A percentile compares a stretch with the other conserved stretches of the same genome.
These are phyloP conservation scores for Juglanconis sp. DNA, from an alignment of 2,329 filamentous ascomycete genomes.

Conservation along the genomic window DNA sequence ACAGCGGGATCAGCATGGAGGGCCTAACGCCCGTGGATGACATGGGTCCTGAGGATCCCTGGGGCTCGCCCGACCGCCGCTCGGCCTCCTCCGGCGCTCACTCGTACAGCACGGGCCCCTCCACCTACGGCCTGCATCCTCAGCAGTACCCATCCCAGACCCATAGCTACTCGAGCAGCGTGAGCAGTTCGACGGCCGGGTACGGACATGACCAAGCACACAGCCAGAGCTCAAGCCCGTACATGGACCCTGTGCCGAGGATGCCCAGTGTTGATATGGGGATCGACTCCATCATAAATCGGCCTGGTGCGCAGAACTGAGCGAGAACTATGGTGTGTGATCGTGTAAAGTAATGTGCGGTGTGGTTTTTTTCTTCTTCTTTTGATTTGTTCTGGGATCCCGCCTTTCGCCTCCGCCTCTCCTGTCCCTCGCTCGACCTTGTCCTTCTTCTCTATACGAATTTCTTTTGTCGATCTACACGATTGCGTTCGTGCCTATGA, in stretches of 20 bases:
- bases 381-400: constrained; percentile 12
- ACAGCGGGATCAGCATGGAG: constrained; percentile 66
- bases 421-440: not conserved
- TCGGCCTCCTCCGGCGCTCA: constrained; percentile 35
- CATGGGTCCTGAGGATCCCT: constrained; percentile 47
- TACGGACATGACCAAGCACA: constrained; percentile 28
- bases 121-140: constrained; percentile 21
- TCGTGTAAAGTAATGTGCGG: not conserved
- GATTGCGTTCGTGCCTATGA: not conserved
- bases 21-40: constrained; percentile 58
- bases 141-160: constrained; percentile 23
- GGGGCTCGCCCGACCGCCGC: constrained; percentile 52
- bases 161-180: constrained; percentile 52
- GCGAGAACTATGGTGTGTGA: not conserved
- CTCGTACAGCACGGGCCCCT: constrained; percentile 19
- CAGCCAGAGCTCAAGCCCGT: constrained; percentile 43
- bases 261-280: constrained; percentile 59
- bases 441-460: not conserved
- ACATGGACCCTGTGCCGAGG: constrained; percentile 44
- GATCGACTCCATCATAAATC: constrained; percentile 58
- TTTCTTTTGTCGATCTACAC: constrained; percentile 2
- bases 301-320: constrained; percentile 28
- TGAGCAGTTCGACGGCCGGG: constrained; percentile 42
- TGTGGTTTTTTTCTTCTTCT: constrained; percentile 8
- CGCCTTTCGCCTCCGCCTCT: not conserved